These are phyloP conservation scores for Rhodotorula diobovata DNA, from an alignment of 768 basidiomycete species.

Conservation along the genomic window DNA sequence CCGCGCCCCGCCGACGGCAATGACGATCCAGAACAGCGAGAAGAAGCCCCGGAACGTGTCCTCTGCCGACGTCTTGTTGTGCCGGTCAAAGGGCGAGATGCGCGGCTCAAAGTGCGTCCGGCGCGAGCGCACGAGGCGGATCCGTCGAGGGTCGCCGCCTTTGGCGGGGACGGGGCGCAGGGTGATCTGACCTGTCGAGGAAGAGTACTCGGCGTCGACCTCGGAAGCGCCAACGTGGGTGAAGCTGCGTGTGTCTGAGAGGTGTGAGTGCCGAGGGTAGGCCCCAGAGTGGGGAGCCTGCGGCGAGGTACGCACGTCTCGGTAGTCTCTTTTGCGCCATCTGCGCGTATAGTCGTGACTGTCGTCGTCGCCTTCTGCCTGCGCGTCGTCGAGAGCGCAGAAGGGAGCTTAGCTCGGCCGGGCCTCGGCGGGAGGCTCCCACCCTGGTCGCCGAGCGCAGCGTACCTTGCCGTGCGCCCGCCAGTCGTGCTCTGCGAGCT, in stretches of 20 bases:
- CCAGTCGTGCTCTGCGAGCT: neutral
- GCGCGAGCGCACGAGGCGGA: slow-evolving; percentile 1
- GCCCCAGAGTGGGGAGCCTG: too few species aligned
- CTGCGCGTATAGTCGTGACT: neutral
- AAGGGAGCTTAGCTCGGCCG: neutral
- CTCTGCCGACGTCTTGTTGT: slow-evolving; percentile 64
- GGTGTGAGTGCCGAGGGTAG: neutral
- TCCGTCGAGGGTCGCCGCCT: slow-evolving; percentile 7
- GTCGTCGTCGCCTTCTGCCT: neutral
- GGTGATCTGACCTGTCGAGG: neutral
- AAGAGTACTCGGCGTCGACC: neutral
- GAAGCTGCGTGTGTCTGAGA: neutral
- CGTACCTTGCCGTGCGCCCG: neutral
- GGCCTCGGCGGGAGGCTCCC: neutral
- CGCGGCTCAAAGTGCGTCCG: slow-evolving; percentile 64
- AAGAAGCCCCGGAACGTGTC: slow-evolving; percentile 78
- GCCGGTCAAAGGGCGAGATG: slow-evolving; percentile 75
- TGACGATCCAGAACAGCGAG: slow-evolving; percentile 74
- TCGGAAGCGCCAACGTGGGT: slow-evolving; percentile 11
- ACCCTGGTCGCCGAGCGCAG: neutral
- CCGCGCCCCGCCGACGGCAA: slow-evolving; percentile 75
- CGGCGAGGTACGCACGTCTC: neutral
- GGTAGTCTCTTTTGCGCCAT: neutral
- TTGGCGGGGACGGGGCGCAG: slow-evolving; percentile 18
- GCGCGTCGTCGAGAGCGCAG: neutral